A percentile compares a stretch with the other conserved stretches of the same genome.
phyloP scores from a whole-genome alignment of 164 flowering plant species.

The Piper longum region DNA sequence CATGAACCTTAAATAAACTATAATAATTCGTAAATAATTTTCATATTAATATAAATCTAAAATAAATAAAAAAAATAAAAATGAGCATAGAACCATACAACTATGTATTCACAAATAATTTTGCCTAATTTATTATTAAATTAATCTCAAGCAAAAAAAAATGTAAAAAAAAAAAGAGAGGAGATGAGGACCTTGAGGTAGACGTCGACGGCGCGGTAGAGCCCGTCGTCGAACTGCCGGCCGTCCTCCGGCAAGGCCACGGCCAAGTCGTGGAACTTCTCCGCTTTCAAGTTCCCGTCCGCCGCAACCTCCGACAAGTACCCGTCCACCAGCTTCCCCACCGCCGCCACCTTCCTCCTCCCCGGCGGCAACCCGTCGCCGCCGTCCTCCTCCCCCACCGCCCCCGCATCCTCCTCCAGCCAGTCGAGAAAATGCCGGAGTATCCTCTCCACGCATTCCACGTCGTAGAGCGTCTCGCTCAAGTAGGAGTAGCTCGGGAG shows the following conservation, averaged over 20 bases:
- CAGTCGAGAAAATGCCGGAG: constrained; percentile 35
- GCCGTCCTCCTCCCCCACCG: constrained; percentile 9
- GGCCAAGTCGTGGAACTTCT: constrained; percentile 55
- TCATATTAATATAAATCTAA: no score
- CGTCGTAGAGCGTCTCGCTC: constrained; percentile 74
- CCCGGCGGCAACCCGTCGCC: constrained; percentile 21
- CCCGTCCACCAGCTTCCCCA: constrained; percentile 85
- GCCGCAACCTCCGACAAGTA: constrained; percentile 83
- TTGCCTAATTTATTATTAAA: no score
- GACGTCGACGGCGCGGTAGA: constrained; percentile 86
- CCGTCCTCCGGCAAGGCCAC: constrained; percentile 61
- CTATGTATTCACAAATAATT: no score
- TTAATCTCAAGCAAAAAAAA: no score
- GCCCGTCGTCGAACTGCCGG: constrained; percentile 72
- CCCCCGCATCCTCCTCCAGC: constrained; percentile 8
- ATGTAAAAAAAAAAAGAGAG: no score
- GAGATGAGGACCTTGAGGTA: constrained; percentile 59
- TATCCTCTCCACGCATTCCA: constrained; percentile 68
- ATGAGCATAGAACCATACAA: no score
- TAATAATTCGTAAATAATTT: no score
- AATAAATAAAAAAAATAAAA: no score
- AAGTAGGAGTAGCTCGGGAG: constrained; percentile 76
- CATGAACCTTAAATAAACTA: no score
- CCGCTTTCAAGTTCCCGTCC: constrained; percentile 70
- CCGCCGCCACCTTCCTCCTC: constrained; percentile 34